These are phyloP conservation scores for Malus hybrid DNA, from an alignment of 331 rosid genomes.

Conservation along the genomic window DNA sequence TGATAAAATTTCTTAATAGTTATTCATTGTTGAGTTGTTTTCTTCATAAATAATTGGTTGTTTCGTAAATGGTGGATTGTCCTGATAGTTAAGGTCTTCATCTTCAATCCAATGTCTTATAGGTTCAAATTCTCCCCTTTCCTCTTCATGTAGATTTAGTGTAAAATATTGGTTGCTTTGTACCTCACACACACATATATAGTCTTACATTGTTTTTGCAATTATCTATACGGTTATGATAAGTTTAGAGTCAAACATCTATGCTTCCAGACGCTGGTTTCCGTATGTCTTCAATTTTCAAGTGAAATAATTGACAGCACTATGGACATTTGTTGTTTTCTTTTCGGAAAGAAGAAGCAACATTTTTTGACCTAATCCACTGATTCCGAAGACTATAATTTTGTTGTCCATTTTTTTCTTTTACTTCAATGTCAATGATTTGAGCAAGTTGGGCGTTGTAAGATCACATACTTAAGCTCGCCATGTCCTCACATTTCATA, in stretches of 20 bases:
- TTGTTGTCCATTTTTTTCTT: too few species aligned
- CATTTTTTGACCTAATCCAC: neutral
- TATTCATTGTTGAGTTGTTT: neutral
- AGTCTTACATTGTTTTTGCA: neutral
- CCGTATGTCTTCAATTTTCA: neutral
- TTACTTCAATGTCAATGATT: too few species aligned
- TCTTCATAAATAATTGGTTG: neutral
- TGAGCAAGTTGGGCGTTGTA: too few species aligned
- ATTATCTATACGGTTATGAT: neutral
- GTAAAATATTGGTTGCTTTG: neutral
- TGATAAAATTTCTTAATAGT: neutral
- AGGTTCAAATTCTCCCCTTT: too few species aligned
- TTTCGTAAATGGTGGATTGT: too few species aligned
- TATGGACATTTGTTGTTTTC: neutral
- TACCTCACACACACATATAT: neutral
- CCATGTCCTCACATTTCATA: too few species aligned
- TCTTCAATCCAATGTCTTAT: too few species aligned
- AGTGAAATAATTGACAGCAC: neutral
- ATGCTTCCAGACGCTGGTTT: neutral
- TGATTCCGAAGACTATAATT: neutral
- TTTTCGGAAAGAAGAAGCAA: too few species aligned
- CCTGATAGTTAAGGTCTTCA: too few species aligned
- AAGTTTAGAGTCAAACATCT: neutral
- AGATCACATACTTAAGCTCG: too few species aligned
- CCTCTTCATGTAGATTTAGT: too few species aligned